Evolutionary conservation across 768 basidiomycete genomes (phyloP), one percentile per base, ranked within the genome.

Genomic region (Trichaptum fuscoviolaceum): DNA sequence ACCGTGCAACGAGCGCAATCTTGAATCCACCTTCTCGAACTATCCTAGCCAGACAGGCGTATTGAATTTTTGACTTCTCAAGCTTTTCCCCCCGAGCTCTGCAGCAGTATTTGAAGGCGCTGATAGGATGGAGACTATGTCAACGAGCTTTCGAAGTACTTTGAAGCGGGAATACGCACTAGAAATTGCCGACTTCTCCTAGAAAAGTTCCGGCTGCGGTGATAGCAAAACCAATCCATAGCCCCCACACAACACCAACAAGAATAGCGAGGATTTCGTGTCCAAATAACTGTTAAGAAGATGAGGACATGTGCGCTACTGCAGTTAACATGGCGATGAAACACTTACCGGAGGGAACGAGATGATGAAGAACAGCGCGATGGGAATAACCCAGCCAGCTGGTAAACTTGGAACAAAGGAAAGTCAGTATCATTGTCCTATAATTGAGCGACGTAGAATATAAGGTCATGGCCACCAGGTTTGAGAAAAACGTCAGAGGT

Each of bases 181-280:
- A 91, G 69, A 91, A 95, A 75, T 93, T 94, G 62, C 91, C 94
- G 18, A 94, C 78, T 81, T 96, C 94, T 52, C 93, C 95, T 0
- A 95, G 59, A 70, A 94, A 87, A 0, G 93, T 95, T 0, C 93
- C 92, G 7, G 87, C 91, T 2, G 85, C 85, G 20, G 93, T 92
- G 72, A 97, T 96, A 0, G 77, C 95, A 70, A 96, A 96, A 2
- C 95, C 95, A 25, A 83, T 72, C 83, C 95, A 89, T 1, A 95
- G 79, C 1, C 93, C 94, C 93, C 93, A 97, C 1, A 96, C 92
- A 35, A 96, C 75, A 20, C 95, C 95, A 71, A 93, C 94, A 7
- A 96, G 80, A 36, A 96, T 84, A 25, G 92, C 92, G 57, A 96
- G 82, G 65, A 96, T 91, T 81, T 96, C 95, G 69, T 96, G 95